A percentile compares a stretch with the other conserved stretches of the same genome.
These are phyloP conservation scores for Myriosclerotinia curreyana DNA, from an alignment of 2,329 filamentous ascomycete genomes.

Conservation along the genomic window DNA sequence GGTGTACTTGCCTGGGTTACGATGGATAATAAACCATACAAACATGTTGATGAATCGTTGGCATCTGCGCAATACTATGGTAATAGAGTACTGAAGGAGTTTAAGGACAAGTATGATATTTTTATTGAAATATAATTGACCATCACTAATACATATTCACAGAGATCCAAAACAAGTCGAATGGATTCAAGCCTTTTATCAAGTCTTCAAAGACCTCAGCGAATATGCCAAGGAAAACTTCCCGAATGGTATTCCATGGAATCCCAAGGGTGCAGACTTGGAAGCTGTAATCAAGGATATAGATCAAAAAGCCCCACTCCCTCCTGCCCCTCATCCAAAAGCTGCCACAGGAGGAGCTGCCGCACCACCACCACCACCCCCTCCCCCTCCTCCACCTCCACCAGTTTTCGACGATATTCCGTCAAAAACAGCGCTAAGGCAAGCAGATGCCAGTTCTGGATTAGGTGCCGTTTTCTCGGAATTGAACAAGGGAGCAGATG, in stretches of 20 bases:
- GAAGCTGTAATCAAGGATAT: constrained; percentile 63
- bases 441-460: constrained; percentile 52
- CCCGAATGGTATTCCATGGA: constrained; percentile 79
- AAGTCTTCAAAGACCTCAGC: constrained; percentile 78
- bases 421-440: constrained; percentile 46
- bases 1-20: constrained; percentile 88
- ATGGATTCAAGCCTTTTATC: constrained; percentile 91
- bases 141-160: constrained; percentile 21
- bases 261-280: constrained; percentile 70
- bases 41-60: constrained; percentile 80
- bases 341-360: neutral
- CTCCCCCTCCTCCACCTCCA: constrained; percentile 61
- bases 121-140: neutral
- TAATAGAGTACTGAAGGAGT: constrained; percentile 87
- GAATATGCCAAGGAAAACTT: constrained; percentile 85
- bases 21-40: constrained; percentile 75
- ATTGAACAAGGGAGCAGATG: constrained; percentile 82
- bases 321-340: constrained; percentile 55
- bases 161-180: constrained; percentile 79
- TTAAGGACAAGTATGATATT: constrained; percentile 68
- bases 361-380: constrained; percentile 45
- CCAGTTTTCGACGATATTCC: constrained; percentile 51
- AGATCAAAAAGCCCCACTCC: constrained; percentile 54
- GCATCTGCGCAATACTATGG: constrained; percentile 89
- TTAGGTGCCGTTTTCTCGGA: constrained; percentile 88